A percentile compares a stretch with the other conserved stretches of the same genome.
Conservation (phyloP, 2,329 filamentous ascomycete species). For the Aspergillus tamarii region DNA sequence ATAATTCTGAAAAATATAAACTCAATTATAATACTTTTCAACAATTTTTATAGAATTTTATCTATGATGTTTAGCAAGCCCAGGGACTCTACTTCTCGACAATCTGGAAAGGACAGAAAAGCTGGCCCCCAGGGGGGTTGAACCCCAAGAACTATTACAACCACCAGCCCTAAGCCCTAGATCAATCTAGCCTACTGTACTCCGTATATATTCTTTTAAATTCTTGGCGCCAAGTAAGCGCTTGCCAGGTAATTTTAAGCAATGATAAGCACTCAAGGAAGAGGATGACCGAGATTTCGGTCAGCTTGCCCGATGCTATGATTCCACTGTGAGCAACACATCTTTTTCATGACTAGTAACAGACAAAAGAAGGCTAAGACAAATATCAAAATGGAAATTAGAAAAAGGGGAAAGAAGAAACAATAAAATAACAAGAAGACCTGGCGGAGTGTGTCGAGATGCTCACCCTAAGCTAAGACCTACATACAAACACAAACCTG, state of each 20-base stretch:
- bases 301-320: background rate
- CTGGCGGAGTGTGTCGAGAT: too few species aligned
- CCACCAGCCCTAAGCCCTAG: background rate
- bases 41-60: background rate
- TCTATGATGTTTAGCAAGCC: background rate
- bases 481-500: too few species aligned
- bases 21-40: background rate
- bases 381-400: background rate
- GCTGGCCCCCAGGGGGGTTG: background rate
- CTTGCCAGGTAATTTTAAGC: background rate
- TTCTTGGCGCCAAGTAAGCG: background rate
- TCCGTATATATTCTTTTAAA: too few species aligned
- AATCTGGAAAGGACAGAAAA: background rate
- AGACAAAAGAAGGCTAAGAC: background rate
- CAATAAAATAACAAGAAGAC: too few species aligned
- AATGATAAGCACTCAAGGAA: background rate
- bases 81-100: background rate
- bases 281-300: background rate
- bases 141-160: background rate
- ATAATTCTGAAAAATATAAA: background rate
- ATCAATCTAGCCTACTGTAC: background rate
- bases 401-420: background rate
- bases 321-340: background rate
- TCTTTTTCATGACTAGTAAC: background rate
- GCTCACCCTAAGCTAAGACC: too few species aligned